Conservation (phyloP, 805 yeast genomes). For the Limtongia smithiae region DNA sequence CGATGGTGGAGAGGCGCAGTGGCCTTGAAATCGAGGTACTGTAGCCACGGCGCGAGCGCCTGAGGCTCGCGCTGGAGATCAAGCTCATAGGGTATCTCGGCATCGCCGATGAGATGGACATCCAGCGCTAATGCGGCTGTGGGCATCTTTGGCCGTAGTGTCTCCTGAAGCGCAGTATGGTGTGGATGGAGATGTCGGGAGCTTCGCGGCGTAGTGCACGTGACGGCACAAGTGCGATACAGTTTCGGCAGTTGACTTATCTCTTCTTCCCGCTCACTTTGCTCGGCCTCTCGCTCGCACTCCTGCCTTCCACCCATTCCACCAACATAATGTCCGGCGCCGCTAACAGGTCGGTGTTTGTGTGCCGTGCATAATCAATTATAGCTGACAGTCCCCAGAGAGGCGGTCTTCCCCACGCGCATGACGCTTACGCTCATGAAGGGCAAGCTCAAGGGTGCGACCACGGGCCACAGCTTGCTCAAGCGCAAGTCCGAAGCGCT, state of each 20-base stretch:
- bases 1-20: constrained; percentile 33
- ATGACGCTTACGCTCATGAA: constrained; percentile 87
- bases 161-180: background rate
- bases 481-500: constrained; percentile 96
- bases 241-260: constrained; percentile 2
- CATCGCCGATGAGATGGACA: constrained; percentile 11
- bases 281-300: background rate
- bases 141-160: background rate
- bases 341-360: constrained; percentile 28
- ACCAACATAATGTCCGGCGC: constrained; percentile 23
- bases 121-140: constrained; percentile 5
- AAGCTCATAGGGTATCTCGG: constrained; percentile 52
- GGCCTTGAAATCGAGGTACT: constrained; percentile 39
- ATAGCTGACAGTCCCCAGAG: constrained; percentile 9
- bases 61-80: constrained; percentile 43
- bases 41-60: constrained; percentile 41
- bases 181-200: background rate
- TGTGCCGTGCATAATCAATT: background rate
- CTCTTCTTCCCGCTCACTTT: constrained; percentile 6
- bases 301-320: background rate
- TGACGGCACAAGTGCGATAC: background rate
- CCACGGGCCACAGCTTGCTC: constrained; percentile 88
- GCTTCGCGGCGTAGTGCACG: too few species aligned
- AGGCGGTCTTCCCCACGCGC: constrained; percentile 30
- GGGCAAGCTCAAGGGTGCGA: constrained; percentile 93